A percentile compares a stretch with the other conserved stretches of the same genome.
Evolutionary conservation across 345 rosid genomes (phyloP).

Genomic region (Trapa bicornis): DNA sequence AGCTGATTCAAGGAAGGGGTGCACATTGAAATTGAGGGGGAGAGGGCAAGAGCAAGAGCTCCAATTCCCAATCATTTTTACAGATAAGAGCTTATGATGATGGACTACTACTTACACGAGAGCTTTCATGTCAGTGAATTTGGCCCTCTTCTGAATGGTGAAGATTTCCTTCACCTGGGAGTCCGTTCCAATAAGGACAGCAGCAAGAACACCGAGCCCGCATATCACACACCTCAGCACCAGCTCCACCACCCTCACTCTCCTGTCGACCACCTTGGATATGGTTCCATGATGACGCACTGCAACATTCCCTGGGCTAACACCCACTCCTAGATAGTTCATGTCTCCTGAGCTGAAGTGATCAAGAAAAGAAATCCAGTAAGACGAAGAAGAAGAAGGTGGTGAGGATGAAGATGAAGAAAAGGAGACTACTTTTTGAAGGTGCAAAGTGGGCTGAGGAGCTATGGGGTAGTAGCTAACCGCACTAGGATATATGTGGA

Average conservation of each 20-base stretch:
- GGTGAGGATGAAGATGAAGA: not conserved
- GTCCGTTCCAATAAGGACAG: conserved; percentile 62
- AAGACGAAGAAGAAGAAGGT: not conserved
- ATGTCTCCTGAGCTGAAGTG: conserved; percentile 15
- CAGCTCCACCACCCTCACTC: conserved; percentile 61
- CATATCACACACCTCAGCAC: conserved; percentile 56
- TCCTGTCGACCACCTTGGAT: conserved; percentile 51
- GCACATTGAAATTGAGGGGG: not conserved
- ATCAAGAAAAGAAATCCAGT: not conserved
- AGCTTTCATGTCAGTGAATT: conserved; percentile 83
- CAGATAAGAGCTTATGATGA: not conserved
- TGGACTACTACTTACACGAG: conserved; percentile 48
- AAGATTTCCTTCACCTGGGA: conserved; percentile 63
- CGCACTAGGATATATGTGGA: not conserved
- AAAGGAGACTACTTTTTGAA: not conserved
- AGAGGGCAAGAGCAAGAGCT: not conserved
- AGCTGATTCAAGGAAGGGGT: conserved; percentile 27
- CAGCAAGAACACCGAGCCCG: conserved; percentile 40
- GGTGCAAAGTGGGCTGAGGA: not conserved
- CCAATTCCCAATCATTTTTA: not conserved
- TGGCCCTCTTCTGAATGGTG: conserved; percentile 57
- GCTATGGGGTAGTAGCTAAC: not conserved
- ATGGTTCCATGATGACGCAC: conserved; percentile 37
- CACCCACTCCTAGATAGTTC: conserved; percentile 54
- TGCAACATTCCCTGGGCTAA: conserved; percentile 52